phyloP scores from a whole-genome alignment of 2,329 filamentous ascomycete genomes.

The Fusarium temperatum region DNA sequence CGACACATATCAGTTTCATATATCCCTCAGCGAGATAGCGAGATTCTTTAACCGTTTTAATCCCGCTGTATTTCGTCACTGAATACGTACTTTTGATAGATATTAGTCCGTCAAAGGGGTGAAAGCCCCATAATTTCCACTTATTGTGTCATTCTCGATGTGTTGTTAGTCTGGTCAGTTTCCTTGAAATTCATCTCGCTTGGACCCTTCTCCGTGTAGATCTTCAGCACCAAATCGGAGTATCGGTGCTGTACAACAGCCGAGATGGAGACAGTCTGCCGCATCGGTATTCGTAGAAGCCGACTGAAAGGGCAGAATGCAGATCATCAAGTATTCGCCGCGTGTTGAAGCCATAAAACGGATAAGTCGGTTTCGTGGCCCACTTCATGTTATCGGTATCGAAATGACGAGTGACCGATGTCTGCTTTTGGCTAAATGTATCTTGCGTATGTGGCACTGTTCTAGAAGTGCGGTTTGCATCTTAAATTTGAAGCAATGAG shows the following conservation, averaged over 20 bases:
- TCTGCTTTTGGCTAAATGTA: not conserved
- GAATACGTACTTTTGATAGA: not conserved
- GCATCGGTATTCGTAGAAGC: not conserved
- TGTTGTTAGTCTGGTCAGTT: not conserved
- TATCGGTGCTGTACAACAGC: not conserved
- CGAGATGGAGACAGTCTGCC: not conserved
- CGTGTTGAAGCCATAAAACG: not conserved
- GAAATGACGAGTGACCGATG: not conserved
- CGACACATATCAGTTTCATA: not conserved
- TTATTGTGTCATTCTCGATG: not conserved
- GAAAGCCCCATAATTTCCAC: not conserved
- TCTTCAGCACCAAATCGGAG: not conserved
- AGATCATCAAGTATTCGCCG: not conserved
- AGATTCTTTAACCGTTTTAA: too few relatives aligned
- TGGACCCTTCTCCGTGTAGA: not conserved
- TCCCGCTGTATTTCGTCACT: not conserved
- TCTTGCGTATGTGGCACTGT: not conserved
- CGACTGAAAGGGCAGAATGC: not conserved
- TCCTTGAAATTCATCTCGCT: not conserved
- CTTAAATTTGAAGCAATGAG: not conserved
- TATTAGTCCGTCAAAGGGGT: accelerated
- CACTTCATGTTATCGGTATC: too few relatives aligned
- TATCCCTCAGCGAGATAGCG: not conserved
- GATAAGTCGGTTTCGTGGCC: not conserved
- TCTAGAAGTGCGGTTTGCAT: accelerated